Evolutionary conservation across 495 filamentous ascomycete species (phyloP).

Genomic region (Penicillium verhagenii): DNA sequence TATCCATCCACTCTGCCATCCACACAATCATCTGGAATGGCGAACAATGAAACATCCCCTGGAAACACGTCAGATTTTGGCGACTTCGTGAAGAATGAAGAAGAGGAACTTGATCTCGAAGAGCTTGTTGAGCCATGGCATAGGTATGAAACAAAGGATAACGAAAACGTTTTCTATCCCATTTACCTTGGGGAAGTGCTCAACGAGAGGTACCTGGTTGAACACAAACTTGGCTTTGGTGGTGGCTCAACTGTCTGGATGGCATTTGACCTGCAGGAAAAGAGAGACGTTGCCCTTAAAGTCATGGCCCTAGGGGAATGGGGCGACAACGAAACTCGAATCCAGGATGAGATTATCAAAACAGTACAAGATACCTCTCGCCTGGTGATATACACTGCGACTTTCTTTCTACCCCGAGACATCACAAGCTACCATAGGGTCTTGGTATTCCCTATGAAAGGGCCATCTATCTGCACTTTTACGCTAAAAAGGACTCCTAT

Average conservation of each 20-base stretch:
- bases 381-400: slow-evolving; percentile 22
- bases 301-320: slow-evolving; percentile 19
- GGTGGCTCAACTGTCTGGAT: slow-evolving; percentile 89
- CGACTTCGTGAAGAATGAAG: slow-evolving; percentile 13
- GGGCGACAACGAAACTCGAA: slow-evolving; percentile 19
- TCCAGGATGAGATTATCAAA: slow-evolving; percentile 28
- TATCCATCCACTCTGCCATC: too few relatives aligned
- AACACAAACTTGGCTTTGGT: slow-evolving; percentile 81
- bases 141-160: slow-evolving; percentile 5
- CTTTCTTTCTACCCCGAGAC: slow-evolving; percentile 21
- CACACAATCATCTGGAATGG: too few relatives aligned
- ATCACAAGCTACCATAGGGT: slow-evolving; percentile 26
- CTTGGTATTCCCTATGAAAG: slow-evolving; percentile 29
- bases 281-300: slow-evolving; percentile 29
- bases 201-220: slow-evolving; percentile 78
- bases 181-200: slow-evolving; percentile 21
- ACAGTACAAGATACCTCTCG: slow-evolving; percentile 25
- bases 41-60: too few relatives aligned
- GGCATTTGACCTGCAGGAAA: slow-evolving; percentile 31
- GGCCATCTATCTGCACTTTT: slow-evolving; percentile 24
- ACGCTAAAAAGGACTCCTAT: slow-evolving; percentile 14
- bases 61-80: slow-evolving; percentile 11
- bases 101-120: slow-evolving; percentile 14
- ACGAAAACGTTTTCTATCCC: slow-evolving; percentile 14
- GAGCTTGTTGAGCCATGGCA: slow-evolving; percentile 13